These are phyloP conservation scores for Pseudomassariella vexata DNA, from an alignment of 2,329 filamentous ascomycete genomes.

Conservation along the genomic window DNA sequence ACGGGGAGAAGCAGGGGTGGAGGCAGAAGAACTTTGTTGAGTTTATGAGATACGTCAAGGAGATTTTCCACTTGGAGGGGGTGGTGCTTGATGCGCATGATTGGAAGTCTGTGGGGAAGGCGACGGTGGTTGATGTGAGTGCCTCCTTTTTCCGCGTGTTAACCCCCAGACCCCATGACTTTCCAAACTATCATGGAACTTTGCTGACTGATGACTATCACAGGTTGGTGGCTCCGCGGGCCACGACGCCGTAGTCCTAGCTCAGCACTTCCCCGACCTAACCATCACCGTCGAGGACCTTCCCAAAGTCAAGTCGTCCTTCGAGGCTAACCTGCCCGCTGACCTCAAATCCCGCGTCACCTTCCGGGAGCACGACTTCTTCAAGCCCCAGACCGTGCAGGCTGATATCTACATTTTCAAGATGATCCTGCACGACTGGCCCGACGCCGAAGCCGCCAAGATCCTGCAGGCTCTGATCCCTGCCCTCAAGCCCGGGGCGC, in stretches of 20 bases:
- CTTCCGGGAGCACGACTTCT: slow-evolving; percentile 32
- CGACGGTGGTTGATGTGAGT: slow-evolving; percentile 35
- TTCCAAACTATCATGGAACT: background rate
- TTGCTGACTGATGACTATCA: background rate
- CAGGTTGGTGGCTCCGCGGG: slow-evolving; percentile 38
- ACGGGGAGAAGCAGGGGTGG: slow-evolving; percentile 30
- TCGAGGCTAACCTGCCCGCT: slow-evolving; percentile 26
- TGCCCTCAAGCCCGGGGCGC: slow-evolving; percentile 36
- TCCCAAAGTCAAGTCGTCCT: slow-evolving; percentile 26
- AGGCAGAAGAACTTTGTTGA: slow-evolving; percentile 31
- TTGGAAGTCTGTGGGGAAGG: slow-evolving; percentile 29
- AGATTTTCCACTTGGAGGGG: slow-evolving; percentile 30
- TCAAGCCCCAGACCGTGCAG: slow-evolving; percentile 28
- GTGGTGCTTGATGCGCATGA: slow-evolving; percentile 27
- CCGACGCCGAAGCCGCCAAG: slow-evolving; percentile 33
- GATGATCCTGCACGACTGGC: slow-evolving; percentile 51
- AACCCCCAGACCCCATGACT: background rate
- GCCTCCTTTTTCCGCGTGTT: no score
- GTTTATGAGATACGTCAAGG: slow-evolving; percentile 33
- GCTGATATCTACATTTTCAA: slow-evolving; percentile 49
- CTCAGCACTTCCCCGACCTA: slow-evolving; percentile 33
- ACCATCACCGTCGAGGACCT: slow-evolving; percentile 40
- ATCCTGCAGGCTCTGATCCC: slow-evolving; percentile 37
- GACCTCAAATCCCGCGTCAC: slow-evolving; percentile 26
- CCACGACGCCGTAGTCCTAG: slow-evolving; percentile 33